phyloP scores from a whole-genome alignment of 2,329 filamentous ascomycete genomes.

The Clarireedia homoeocarpa region DNA sequence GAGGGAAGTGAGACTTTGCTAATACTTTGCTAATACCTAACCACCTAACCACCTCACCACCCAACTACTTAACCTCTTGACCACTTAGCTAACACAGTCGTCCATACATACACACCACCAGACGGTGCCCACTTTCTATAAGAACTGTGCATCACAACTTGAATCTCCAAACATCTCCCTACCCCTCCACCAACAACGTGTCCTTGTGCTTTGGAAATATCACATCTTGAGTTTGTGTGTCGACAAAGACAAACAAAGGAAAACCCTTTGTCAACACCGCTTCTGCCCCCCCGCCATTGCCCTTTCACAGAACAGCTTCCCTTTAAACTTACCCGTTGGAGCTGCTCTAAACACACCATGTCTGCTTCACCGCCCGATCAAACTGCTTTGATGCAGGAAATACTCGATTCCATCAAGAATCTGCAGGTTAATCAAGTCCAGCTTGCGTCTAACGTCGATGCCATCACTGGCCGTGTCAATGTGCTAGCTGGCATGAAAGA shows the following conservation, averaged over 20 bases:
- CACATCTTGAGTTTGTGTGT: too few species aligned
- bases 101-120: neutral
- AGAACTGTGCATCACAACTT: neutral
- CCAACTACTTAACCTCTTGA: too few species aligned
- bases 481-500: slow-evolving; percentile 51
- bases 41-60: neutral
- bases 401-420: slow-evolving; percentile 46
- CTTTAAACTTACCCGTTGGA: neutral
- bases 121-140: slow-evolving; percentile 1
- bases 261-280: too few species aligned
- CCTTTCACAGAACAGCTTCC: too few species aligned
- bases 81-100: neutral
- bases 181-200: neutral
- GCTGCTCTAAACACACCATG: neutral
- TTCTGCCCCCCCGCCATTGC: too few species aligned
- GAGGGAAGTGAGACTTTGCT: neutral
- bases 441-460: slow-evolving; percentile 48
- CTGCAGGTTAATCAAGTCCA: slow-evolving; percentile 48
- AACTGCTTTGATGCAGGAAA: slow-evolving; percentile 39
- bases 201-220: neutral
- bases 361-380: slow-evolving; percentile 21
- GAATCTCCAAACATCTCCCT: neutral
- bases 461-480: slow-evolving; percentile 54
- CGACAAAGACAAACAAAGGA: too few species aligned
- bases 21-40: neutral